Conservation (phyloP, 768 basidiomycete genomes). For the Trametes gibbosa region DNA sequence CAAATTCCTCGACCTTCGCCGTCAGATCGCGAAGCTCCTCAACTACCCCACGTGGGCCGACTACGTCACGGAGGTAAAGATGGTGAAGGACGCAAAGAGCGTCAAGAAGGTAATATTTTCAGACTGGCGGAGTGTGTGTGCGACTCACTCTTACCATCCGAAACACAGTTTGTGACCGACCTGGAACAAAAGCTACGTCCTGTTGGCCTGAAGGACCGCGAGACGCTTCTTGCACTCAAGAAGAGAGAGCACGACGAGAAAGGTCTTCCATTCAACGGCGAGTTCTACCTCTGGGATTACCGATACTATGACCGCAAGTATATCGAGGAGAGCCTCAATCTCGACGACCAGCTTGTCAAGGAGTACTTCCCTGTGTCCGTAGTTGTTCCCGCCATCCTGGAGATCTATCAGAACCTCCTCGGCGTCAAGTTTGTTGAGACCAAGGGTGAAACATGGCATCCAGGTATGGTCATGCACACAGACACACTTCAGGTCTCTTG, state of each 20-base stretch:
- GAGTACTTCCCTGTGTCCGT: slow-evolving; percentile 87
- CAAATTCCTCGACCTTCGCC: slow-evolving; percentile 67
- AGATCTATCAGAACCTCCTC: slow-evolving; percentile 81
- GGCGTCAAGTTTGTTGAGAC: slow-evolving; percentile 62
- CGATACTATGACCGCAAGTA: slow-evolving; percentile 68
- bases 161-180: slow-evolving; percentile 67
- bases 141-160: neutral
- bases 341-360: slow-evolving; percentile 79
- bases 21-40: slow-evolving; percentile 63
- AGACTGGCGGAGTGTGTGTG: neutral
- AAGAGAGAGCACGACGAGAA: slow-evolving; percentile 64
- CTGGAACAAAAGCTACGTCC: slow-evolving; percentile 73
- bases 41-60: slow-evolving; percentile 82
- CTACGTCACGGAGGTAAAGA: slow-evolving; percentile 81
- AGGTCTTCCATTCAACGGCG: slow-evolving; percentile 62
- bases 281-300: slow-evolving; percentile 86
- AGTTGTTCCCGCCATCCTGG: slow-evolving; percentile 78
- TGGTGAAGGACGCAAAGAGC: slow-evolving; percentile 70
- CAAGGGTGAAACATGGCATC: slow-evolving; percentile 76
- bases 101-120: slow-evolving; percentile 47
- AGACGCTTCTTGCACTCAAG: slow-evolving; percentile 69
- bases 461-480: slow-evolving; percentile 43
- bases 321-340: slow-evolving; percentile 60
- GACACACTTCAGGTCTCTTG: neutral
- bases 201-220: slow-evolving; percentile 64